Evolutionary conservation across 768 basidiomycete species (phyloP), one percentile per base, ranked within the genome.

Genomic region (Candolleomyces eurysporus): DNA sequence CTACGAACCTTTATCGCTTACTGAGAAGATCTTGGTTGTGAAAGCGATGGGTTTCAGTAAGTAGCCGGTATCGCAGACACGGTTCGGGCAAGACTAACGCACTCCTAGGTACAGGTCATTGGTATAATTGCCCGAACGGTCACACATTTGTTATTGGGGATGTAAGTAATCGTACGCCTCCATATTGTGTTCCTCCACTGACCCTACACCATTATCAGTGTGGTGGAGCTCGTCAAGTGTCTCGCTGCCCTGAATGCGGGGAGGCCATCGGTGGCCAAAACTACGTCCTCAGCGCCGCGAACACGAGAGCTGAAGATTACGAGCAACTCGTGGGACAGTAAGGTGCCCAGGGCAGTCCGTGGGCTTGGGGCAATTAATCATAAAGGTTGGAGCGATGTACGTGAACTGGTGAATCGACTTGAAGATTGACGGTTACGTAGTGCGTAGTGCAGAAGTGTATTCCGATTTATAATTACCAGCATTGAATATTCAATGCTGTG

Each of bases 91-190:
- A 43, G 19, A 36, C 53, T 30, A 17, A 36, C 19, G 30, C 50
- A 8, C 4, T 42, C 26, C 5, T 51, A 57, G 59, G 21, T 9
- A 71, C 75, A 3, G 80, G 80, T 0, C 82, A 82, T 64, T 83
- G 78, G 61, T 82, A 80, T 59, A 78, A 75, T 17, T 85, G 84
- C 59, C 78, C 73, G 0, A 87, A 88, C 54, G 88, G 88, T 0
- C 88, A 89, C 64, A 76, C 80, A 0, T 89, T 84, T 60, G 81
- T 85, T 2, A 88, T 89, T 39, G 72, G 68, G 0, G 82, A 87
- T 68, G 84, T 88, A 60, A 31, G 75, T 64, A n/a, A n/a, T n/a
- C n/a, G n/a, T n/a, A n/a, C n/a, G n/a, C n/a, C n/a, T n/a, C n/a
- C n/a, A n/a, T n/a, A n/a, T n/a, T 45, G 54, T 6, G 48, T 2